These are phyloP conservation scores for Pyrenophora tritici-repentis DNA, from an alignment of 2,329 filamentous ascomycete species.

Conservation along the genomic window DNA sequence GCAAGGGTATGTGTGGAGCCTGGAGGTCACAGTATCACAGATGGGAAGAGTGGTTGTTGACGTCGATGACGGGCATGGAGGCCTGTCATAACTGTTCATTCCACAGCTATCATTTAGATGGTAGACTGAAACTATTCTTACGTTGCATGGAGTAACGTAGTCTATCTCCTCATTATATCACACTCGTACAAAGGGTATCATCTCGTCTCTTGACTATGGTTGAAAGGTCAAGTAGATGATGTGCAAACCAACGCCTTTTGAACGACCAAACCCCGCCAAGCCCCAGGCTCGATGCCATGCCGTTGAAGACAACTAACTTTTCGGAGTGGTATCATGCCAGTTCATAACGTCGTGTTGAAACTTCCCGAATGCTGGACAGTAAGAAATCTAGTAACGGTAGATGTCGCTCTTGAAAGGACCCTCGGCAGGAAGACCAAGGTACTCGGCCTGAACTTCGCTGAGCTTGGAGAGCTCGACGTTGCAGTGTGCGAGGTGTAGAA, in stretches of 20 bases:
- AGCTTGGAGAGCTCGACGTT: conserved; percentile 92
- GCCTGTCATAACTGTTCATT: conserved; percentile 25
- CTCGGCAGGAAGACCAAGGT: conserved; percentile 82
- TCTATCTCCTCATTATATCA: conserved; percentile 18
- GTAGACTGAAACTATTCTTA: conserved; percentile 28
- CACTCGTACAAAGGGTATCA: conserved; percentile 41
- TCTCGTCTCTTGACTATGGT: conserved; percentile 41
- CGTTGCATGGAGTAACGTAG: conserved; percentile 25
- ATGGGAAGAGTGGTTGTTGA: background rate
- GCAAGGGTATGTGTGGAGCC: background rate
- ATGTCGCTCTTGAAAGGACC: conserved; percentile 97
- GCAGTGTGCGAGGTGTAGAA: conserved; percentile 89
- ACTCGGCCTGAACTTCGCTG: conserved; percentile 86
- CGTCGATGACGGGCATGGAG: conserved; percentile 18
- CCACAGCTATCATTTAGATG: conserved; percentile 16
- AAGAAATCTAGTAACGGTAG: conserved; percentile 60
- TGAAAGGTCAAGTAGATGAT: conserved; percentile 47
- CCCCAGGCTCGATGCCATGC: conserved; percentile 53
- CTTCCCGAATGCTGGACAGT: conserved; percentile 32
- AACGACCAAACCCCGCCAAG: conserved; percentile 36
- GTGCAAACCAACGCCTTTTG: conserved; percentile 46
- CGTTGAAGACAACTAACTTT: conserved; percentile 67
- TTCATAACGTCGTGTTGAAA: conserved; percentile 66
- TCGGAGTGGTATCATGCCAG: conserved; percentile 59
- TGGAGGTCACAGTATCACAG: background rate